phyloP scores from a whole-genome alignment of 2,329 filamentous ascomycete species.

The Xylaria sp. region DNA sequence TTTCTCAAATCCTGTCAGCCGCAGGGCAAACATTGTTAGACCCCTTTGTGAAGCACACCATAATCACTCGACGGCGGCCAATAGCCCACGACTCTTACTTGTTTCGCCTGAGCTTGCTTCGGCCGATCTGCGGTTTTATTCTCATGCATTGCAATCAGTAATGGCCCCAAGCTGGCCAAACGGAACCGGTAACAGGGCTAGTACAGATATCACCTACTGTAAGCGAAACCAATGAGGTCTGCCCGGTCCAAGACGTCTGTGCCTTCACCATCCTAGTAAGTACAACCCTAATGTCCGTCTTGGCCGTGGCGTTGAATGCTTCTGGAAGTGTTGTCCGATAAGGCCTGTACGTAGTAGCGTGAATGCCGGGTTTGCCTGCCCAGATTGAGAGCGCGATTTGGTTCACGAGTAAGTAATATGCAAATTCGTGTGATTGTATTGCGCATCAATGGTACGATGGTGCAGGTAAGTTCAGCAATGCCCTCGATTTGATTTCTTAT shows the following conservation, averaged over 20 bases:
- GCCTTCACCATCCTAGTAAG: constrained; percentile 12
- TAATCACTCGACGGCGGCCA: not conserved
- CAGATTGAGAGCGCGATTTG: not conserved
- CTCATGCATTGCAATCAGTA: constrained; percentile 18
- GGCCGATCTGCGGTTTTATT: constrained; percentile 30
- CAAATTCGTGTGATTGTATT: not conserved
- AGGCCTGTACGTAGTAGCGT: not conserved
- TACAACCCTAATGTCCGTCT: constrained; percentile 12
- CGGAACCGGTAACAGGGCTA: constrained; percentile 5
- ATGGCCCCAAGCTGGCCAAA: constrained; percentile 11
- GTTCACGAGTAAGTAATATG: not conserved
- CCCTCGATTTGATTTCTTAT: not conserved
- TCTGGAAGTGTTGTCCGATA: constrained; percentile 22
- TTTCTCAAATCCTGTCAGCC: constrained; percentile 25
- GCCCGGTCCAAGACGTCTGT: not conserved
- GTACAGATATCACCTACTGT: constrained; percentile 21
- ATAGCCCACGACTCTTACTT: not conserved
- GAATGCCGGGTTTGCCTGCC: not conserved
- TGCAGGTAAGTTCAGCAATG: not conserved
- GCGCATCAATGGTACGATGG: not conserved
- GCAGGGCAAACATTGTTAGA: not conserved
- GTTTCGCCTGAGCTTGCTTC: constrained; percentile 8
- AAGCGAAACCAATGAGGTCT: constrained; percentile 30
- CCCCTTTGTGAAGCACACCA: not conserved
- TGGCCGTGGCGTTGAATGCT: constrained; percentile 16